phyloP scores from a whole-genome alignment of 441 rosid genomes.

The Eutrema salsugineum region DNA sequence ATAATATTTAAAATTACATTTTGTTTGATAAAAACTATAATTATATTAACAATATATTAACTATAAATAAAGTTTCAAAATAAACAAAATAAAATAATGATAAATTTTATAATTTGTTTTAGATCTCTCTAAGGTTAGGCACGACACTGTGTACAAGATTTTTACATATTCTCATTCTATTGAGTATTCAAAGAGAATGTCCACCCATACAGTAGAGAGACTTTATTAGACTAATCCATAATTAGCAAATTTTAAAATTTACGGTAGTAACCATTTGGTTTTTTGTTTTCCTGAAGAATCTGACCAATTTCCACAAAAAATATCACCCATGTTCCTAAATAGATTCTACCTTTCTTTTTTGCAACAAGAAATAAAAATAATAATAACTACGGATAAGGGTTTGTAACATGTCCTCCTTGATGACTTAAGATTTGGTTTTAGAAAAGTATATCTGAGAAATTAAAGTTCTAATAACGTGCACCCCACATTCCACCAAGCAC shows the following conservation, averaged over 20 bases:
- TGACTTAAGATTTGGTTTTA: neutral
- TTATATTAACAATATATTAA: too few species aligned
- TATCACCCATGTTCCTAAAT: neutral
- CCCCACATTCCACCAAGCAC: constrained; percentile 22
- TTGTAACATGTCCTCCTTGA: constrained; percentile 14
- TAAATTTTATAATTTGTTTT: too few species aligned
- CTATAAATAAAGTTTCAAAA: too few species aligned
- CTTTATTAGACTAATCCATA: neutral
- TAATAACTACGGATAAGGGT: neutral
- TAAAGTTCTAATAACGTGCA: constrained; percentile 16
- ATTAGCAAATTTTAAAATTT: neutral
- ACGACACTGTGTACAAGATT: too few species aligned
- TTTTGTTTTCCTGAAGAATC: too few species aligned
- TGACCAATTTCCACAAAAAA: too few species aligned
- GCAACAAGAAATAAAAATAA: neutral
- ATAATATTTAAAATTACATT: too few species aligned
- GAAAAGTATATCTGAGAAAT: neutral
- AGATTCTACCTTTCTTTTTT: neutral
- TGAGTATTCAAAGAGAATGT: neutral
- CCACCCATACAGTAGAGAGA: neutral
- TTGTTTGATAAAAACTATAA: too few species aligned
- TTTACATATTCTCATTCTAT: too few species aligned
- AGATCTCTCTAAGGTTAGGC: too few species aligned
- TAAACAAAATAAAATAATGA: too few species aligned
- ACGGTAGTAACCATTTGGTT: too few species aligned